Percentiles rank a stretch among this genome's conserved stretches.
phyloP scores from a whole-genome alignment of 768 basidiomycete species.

The Gymnopilus junonius region DNA sequence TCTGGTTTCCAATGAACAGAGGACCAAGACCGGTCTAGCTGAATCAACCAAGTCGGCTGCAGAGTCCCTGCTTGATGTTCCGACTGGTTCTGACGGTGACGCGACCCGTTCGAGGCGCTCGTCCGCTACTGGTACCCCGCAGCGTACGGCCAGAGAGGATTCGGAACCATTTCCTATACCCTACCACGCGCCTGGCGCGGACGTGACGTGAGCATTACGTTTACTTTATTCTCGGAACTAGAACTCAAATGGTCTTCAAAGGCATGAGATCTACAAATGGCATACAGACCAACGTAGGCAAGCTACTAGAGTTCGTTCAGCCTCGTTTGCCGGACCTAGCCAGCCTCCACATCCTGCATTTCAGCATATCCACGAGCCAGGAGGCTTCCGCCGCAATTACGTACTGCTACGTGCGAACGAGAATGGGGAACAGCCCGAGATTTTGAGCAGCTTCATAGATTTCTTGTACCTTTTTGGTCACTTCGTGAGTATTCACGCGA shows the following conservation, averaged over 20 bases:
- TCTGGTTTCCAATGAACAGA: slow-evolving; percentile 75
- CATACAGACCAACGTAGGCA: slow-evolving; percentile 73
- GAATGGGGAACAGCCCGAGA: slow-evolving; percentile 65
- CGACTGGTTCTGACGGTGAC: slow-evolving; percentile 28
- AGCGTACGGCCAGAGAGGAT: slow-evolving; percentile 43
- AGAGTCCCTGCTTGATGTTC: slow-evolving; percentile 33
- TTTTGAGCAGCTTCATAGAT: slow-evolving; percentile 89
- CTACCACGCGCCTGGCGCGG: slow-evolving; percentile 85
- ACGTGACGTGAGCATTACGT: slow-evolving; percentile 78
- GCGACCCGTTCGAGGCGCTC: slow-evolving; percentile 26
- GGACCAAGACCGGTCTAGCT: slow-evolving; percentile 38
- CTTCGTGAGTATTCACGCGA: slow-evolving; percentile 65
- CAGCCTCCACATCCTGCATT: slow-evolving; percentile 73
- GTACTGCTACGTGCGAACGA: slow-evolving; percentile 73
- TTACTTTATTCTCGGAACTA: neutral
- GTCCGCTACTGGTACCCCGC: slow-evolving; percentile 19
- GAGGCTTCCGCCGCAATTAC: slow-evolving; percentile 92
- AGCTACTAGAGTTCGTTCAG: slow-evolving; percentile 64
- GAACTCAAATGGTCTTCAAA: slow-evolving; percentile 26
- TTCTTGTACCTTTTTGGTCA: slow-evolving; percentile 96
- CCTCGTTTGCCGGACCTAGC: slow-evolving; percentile 67
- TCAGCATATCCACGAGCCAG: slow-evolving; percentile 93
- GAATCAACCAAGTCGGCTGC: slow-evolving; percentile 27
- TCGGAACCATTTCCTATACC: slow-evolving; percentile 85
- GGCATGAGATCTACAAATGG: slow-evolving; percentile 96